Evolutionary conservation across 768 basidiomycete species (phyloP).

Genomic region (Suillus cothurnatus): DNA sequence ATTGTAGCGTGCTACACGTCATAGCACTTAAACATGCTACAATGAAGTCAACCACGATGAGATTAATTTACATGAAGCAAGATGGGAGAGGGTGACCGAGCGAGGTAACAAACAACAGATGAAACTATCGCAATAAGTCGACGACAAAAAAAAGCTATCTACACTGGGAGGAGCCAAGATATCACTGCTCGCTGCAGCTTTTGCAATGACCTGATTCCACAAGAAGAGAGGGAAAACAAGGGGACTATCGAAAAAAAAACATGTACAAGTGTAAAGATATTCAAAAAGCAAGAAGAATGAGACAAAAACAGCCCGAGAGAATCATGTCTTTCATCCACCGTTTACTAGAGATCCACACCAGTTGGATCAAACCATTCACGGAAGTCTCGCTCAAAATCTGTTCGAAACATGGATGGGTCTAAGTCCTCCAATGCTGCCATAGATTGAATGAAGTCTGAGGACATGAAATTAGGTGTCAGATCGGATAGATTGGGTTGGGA

Average conservation of each 20-base stretch:
- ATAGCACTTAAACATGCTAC: no score
- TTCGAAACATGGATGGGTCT: slow-evolving; percentile 39
- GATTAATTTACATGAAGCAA: slow-evolving; percentile 22
- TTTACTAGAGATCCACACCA: slow-evolving; percentile 30
- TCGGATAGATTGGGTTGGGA: slow-evolving; percentile 20
- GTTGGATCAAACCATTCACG: slow-evolving; percentile 73
- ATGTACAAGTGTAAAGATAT: slow-evolving; percentile 19
- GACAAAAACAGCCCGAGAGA: slow-evolving; percentile 12
- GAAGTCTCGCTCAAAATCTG: slow-evolving; percentile 69
- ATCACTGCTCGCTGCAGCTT: slow-evolving; percentile 23
- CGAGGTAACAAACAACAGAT: slow-evolving; percentile 3
- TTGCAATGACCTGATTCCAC: slow-evolving; percentile 31
- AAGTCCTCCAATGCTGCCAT: slow-evolving; percentile 43
- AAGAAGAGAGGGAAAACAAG: slow-evolving; percentile 7
- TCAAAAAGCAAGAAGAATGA: slow-evolving; percentile 14
- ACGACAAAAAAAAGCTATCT: slow-evolving; percentile 16
- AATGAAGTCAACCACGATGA: no score
- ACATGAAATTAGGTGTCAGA: slow-evolving; percentile 21
- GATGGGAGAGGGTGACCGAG: slow-evolving; percentile 1
- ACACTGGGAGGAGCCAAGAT: slow-evolving; percentile 8
- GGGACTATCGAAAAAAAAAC: slow-evolving; percentile 10
- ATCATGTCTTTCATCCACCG: slow-evolving; percentile 8
- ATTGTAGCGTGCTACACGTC: no score
- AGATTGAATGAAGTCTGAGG: slow-evolving; percentile 49
- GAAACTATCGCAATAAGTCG: slow-evolving; percentile 14